Evolutionary conservation across 2,329 filamentous ascomycete species (phyloP), one percentile per base, ranked within the genome.

Genomic region (Didymella pinodella): DNA sequence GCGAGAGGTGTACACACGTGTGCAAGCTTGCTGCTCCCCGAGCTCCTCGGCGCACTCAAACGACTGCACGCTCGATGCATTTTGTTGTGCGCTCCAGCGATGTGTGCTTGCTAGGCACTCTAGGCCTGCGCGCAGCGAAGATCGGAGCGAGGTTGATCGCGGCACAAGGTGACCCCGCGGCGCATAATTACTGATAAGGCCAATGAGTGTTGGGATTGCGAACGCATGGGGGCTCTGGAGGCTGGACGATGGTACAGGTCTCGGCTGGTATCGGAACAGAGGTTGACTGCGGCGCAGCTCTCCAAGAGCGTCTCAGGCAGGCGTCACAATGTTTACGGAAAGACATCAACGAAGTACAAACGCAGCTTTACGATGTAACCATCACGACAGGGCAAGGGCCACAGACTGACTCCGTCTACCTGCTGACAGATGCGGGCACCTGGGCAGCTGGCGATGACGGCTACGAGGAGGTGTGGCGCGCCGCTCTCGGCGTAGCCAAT

Each of bases 231-330:
- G 65, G 56, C 43, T 47, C 36, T 61, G 50, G 26, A 58, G 54
- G 56, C 45, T 45, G 44, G 49, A 53, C 29, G 66, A 50, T 61
- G 65, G 60, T 65, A 68, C 67, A 64, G 55, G 65, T 63, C 54
- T 71, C 72, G 73, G 72, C 65, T 68, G 68, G 61, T 58, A 61
- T 66, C 69, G 70, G 72, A 72, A 58, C 52, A 49, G 53, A 50
- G 14, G 41, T 26, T 41, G 14, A 32, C 40, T 38, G 56, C n/a
- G 26, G 26, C n/a, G 41, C 26, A 46, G 29, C 34, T 43, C 26
- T 48, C 54, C 31, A 36, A 46, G 31, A 49, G 14, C 22, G 55
- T 29, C 16, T 51, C 18, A 36, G 41, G 26, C 28, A n/a, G 41
- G 41, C 38, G 49, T 50, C 50, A 31, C 28, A 2, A 29, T 47